phyloP scores from a whole-genome alignment of 345 rosid species.

The Laguncularia racemosa region DNA sequence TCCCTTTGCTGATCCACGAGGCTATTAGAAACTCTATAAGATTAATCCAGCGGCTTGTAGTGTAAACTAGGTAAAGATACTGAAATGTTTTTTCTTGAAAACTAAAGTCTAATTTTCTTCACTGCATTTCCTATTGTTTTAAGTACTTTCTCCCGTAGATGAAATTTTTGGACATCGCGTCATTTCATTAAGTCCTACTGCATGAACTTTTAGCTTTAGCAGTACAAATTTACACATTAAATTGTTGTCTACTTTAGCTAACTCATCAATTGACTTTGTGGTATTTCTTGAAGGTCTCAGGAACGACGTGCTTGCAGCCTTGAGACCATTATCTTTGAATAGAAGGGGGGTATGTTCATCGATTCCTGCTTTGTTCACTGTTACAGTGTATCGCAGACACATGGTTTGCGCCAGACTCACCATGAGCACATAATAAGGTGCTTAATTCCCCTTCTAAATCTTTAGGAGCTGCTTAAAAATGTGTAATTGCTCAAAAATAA shows the following conservation, averaged over 20 bases:
- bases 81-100: constrained; percentile 45
- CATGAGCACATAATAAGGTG: constrained; percentile 64
- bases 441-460: neutral
- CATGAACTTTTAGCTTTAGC: neutral
- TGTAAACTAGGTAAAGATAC: constrained; percentile 37
- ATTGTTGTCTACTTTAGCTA: too few species aligned
- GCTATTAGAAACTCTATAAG: constrained; percentile 76
- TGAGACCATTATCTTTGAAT: constrained; percentile 28
- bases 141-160: too few species aligned
- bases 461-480: too few species aligned
- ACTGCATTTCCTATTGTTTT: too few species aligned
- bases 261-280: neutral
- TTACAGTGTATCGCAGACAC: constrained; percentile 78
- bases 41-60: constrained; percentile 45
- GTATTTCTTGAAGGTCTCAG: constrained; percentile 50
- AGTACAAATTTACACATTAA: neutral
- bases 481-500: neutral
- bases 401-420: constrained; percentile 80
- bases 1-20: constrained; percentile 56
- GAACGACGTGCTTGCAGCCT: constrained; percentile 54
- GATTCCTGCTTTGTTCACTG: constrained; percentile 97
- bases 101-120: too few species aligned
- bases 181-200: too few species aligned
- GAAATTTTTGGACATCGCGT: neutral
- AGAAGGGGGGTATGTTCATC: constrained; percentile 70